phyloP scores from a whole-genome alignment of 176 grass and related monocot species.

The Triticum dicoccoides region DNA sequence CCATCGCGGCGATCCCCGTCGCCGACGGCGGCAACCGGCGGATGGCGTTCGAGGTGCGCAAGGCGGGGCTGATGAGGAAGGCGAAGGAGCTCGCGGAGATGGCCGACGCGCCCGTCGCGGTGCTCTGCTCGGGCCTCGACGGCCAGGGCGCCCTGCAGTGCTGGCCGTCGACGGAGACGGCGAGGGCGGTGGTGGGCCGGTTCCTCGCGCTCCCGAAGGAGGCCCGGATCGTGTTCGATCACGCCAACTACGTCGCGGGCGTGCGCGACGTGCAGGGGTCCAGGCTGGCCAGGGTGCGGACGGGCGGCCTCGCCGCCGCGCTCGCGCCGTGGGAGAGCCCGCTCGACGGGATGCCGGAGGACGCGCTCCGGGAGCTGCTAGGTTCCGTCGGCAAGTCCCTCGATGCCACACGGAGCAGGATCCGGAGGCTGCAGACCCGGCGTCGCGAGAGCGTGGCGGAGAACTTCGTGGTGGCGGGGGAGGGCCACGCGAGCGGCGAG shows the following conservation, averaged over 20 bases:
- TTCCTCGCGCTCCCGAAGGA: not conserved
- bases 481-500: not conserved
- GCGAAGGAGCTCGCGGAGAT: not conserved
- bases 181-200: not conserved
- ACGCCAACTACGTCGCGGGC: not conserved
- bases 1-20: not conserved
- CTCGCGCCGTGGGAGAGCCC: not conserved
- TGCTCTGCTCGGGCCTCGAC: slow-evolving; percentile 18
- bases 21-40: not conserved
- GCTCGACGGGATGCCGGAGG: not conserved
- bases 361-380: slow-evolving; percentile 15
- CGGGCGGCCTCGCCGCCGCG: not conserved
- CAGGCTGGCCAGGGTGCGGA: slow-evolving; percentile 6
- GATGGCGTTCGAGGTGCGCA: not conserved
- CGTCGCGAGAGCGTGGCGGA: slow-evolving; percentile 1
- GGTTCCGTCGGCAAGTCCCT: not conserved
- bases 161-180: slow-evolving; percentile 19
- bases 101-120: slow-evolving; percentile 4
- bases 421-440: not conserved
- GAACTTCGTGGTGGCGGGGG: not conserved
- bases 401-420: not conserved
- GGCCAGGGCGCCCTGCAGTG: not conserved
- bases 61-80: not conserved
- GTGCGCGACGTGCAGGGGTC: not conserved
- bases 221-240: not conserved